Conservation (phyloP, 1,284 basidiomycete species). For the Afroboletus lepidellus region DNA sequence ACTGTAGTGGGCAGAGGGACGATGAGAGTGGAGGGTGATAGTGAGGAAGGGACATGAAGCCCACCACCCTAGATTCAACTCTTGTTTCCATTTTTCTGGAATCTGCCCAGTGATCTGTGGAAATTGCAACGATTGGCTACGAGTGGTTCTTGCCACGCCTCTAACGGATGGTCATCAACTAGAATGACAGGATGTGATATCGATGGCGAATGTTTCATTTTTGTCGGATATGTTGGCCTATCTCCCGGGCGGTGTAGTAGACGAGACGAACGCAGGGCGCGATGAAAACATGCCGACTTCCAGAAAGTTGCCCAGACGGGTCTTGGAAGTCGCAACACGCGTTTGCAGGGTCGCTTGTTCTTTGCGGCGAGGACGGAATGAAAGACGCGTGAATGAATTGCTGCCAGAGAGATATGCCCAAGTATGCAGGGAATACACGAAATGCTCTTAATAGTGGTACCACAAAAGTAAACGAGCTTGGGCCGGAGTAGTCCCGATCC, state of each 20-base stretch:
- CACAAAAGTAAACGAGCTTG: not conserved
- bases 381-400: not conserved
- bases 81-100: not conserved
- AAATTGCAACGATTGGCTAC: not conserved
- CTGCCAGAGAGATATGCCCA: not conserved
- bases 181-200: not conserved
- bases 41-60: not conserved
- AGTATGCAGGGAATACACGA: not conserved
- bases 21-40: not conserved
- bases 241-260: not conserved
- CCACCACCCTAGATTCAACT: not conserved
- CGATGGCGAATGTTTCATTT: not conserved
- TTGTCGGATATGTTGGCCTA: not conserved
- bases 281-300: not conserved
- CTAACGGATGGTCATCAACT: not conserved
- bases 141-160: not conserved
- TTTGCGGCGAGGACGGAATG: constrained; percentile 7
- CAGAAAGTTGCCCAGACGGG: not conserved
- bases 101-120: not conserved
- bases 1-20: not conserved
- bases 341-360: not conserved
- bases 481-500: not conserved
- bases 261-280: too few species aligned
- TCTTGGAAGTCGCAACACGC: not conserved
- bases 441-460: not conserved